These are phyloP conservation scores for Spencermartinsiella ligniputridi DNA, from an alignment of 1,139 yeast genomes.

Conservation along the genomic window DNA sequence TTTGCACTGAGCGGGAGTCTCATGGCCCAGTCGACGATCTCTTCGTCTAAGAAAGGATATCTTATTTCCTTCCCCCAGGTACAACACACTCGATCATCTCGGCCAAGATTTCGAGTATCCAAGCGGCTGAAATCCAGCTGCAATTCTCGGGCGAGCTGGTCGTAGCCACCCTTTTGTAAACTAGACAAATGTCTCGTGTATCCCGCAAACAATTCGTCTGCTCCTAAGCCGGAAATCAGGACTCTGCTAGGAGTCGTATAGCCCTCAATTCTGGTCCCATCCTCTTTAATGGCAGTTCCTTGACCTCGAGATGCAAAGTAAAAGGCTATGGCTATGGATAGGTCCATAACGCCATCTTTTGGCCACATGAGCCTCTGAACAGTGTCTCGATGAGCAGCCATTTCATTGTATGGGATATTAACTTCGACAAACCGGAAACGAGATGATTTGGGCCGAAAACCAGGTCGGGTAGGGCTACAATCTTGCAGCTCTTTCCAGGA, in stretches of 20 bases:
- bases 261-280: constrained; percentile 16
- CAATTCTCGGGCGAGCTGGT: constrained; percentile 49
- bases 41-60: constrained; percentile 77
- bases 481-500: constrained; percentile 50
- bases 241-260: constrained; percentile 44
- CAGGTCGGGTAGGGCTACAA: background rate
- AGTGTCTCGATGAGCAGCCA: constrained; percentile 45
- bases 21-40: constrained; percentile 50
- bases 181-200: constrained; percentile 68
- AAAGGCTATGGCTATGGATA: constrained; percentile 90
- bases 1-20: constrained; percentile 34
- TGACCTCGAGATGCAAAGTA: constrained; percentile 75
- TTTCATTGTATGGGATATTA: constrained; percentile 65
- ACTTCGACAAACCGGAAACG: constrained; percentile 54
- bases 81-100: constrained; percentile 86
- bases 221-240: constrained; percentile 90
- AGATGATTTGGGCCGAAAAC: background rate
- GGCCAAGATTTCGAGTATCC: constrained; percentile 73
- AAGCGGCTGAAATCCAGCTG: constrained; percentile 66
- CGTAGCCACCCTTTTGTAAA: constrained; percentile 27
- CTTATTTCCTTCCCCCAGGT: constrained; percentile 87
- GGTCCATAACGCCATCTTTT: constrained; percentile 86
- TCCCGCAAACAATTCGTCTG: constrained; percentile 94
- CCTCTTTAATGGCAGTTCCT: constrained; percentile 29
- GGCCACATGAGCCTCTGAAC: constrained; percentile 76